Conservation (phyloP, 2,329 filamentous ascomycete genomes). For the Diaporthe longicolla region DNA sequence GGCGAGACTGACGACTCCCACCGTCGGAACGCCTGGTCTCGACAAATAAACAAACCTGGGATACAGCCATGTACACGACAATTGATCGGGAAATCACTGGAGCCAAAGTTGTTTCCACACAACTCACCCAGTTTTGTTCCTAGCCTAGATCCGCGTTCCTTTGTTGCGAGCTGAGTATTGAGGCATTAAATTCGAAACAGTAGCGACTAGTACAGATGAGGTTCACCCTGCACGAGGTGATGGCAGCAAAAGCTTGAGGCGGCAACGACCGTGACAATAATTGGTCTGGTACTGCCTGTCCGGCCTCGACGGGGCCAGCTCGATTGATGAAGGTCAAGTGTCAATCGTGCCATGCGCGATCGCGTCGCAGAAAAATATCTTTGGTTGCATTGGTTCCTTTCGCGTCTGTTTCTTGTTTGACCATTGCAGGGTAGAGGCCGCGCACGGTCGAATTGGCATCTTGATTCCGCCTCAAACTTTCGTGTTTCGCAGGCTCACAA, state of each 20-base stretch:
- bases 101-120: neutral
- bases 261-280: neutral
- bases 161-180: conserved; percentile 2
- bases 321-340: conserved; percentile 25
- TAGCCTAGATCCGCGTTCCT: neutral
- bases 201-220: neutral
- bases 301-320: neutral
- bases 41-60: neutral
- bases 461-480: conserved; percentile 26
- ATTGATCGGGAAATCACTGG: neutral
- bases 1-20: no score
- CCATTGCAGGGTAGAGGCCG: conserved; percentile 11
- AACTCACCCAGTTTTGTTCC: neutral
- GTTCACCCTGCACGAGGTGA: neutral
- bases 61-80: neutral
- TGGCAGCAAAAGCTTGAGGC: neutral
- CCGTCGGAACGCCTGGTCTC: neutral
- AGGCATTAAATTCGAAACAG: conserved; percentile 16
- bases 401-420: conserved; percentile 33
- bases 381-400: conserved; percentile 15
- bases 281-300: neutral
- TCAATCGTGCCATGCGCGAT: conserved; percentile 2
- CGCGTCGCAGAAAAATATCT: conserved; percentile 27
- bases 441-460: conserved; percentile 26
- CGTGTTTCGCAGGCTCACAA: conserved; percentile 7